Percentiles rank a stretch among this genome's conserved stretches.
phyloP scores from a whole-genome alignment of 345 rosid genomes.

The Cardiospermum halicacabum region DNA sequence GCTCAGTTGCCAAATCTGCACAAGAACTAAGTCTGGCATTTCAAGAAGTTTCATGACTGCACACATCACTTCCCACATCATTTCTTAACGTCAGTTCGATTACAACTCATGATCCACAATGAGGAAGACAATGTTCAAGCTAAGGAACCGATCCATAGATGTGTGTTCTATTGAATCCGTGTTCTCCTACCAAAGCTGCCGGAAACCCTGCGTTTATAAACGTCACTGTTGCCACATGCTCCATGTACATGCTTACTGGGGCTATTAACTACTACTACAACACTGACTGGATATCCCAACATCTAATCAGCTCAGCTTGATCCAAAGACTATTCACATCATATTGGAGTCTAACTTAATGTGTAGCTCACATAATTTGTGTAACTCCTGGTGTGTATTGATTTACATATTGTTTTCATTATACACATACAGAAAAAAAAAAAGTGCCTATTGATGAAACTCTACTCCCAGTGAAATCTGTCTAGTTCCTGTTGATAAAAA shows the following conservation, averaged over 20 bases:
- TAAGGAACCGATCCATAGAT: not conserved
- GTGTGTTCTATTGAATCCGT: too few relatives aligned
- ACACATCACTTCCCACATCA: slow-evolving; percentile 7
- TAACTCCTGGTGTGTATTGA: slow-evolving; percentile 7
- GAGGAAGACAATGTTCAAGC: slow-evolving; percentile 9
- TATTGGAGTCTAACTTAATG: slow-evolving; percentile 10
- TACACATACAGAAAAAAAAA: slow-evolving; percentile 6
- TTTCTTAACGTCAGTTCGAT: slow-evolving; percentile 12
- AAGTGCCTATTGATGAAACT: not conserved
- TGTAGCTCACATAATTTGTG: slow-evolving; percentile 8
- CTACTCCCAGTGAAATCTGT: not conserved
- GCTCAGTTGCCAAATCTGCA: slow-evolving; percentile 79
- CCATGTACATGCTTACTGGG: slow-evolving; percentile 30
- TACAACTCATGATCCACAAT: not conserved
- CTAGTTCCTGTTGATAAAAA: too few relatives aligned
- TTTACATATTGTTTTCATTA: slow-evolving; percentile 4
- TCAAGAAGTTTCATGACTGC: slow-evolving; percentile 63
- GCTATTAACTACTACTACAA: slow-evolving; percentile 26
- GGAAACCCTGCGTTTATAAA: not conserved
- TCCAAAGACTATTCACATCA: not conserved
- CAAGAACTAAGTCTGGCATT: slow-evolving; percentile 82
- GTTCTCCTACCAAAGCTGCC: not conserved
- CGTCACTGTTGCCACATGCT: slow-evolving; percentile 10
- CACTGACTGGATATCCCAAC: slow-evolving; percentile 14
- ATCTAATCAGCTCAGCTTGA: slow-evolving; percentile 8